Evolutionary conservation across 352 stramenopile genomes (phyloP).

Genomic region (Globisporangium spiculum): DNA sequence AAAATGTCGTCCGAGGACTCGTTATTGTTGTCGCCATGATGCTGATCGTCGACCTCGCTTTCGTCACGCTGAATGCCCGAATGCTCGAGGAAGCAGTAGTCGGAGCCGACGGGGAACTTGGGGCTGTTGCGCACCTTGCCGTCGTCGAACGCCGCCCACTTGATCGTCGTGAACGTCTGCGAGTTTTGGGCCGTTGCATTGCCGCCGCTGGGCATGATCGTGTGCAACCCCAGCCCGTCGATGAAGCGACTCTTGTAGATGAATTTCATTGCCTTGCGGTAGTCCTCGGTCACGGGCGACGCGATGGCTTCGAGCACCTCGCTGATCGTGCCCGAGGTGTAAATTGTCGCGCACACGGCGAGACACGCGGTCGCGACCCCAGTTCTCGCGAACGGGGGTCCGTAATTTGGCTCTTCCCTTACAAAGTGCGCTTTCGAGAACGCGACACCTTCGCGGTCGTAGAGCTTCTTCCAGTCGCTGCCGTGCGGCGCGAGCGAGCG

Average conservation of each 20-base stretch:
- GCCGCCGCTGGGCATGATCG: constrained; percentile 25
- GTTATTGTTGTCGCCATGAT: not conserved
- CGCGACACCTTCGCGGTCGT: constrained; percentile 52
- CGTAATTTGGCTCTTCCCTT: not conserved
- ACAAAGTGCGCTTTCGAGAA: constrained; percentile 66
- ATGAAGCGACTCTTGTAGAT: constrained; percentile 56
- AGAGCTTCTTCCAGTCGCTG: constrained; percentile 56
- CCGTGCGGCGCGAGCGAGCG: constrained; percentile 32
- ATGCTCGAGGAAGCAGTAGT: constrained; percentile 84
- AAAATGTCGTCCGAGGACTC: constrained; percentile 24
- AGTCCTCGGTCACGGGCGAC: constrained; percentile 62
- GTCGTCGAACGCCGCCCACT: constrained; percentile 73
- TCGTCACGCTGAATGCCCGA: constrained; percentile 41
- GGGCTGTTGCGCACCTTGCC: constrained; percentile 25
- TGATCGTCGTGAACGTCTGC: constrained; percentile 63
- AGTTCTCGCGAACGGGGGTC: constrained; percentile 3
- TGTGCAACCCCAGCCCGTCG: constrained; percentile 59
- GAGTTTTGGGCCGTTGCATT: constrained; percentile 32
- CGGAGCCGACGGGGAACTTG: constrained; percentile 34
- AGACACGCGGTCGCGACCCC: constrained; percentile 36
- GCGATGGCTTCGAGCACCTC: constrained; percentile 67
- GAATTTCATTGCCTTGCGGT: constrained; percentile 64
- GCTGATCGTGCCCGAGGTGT: constrained; percentile 49
- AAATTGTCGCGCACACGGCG: constrained; percentile 58
- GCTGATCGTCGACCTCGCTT: not conserved